Conservation (phyloP, 2,329 filamentous ascomycete species). For the Colletotrichum chrysophilum region DNA sequence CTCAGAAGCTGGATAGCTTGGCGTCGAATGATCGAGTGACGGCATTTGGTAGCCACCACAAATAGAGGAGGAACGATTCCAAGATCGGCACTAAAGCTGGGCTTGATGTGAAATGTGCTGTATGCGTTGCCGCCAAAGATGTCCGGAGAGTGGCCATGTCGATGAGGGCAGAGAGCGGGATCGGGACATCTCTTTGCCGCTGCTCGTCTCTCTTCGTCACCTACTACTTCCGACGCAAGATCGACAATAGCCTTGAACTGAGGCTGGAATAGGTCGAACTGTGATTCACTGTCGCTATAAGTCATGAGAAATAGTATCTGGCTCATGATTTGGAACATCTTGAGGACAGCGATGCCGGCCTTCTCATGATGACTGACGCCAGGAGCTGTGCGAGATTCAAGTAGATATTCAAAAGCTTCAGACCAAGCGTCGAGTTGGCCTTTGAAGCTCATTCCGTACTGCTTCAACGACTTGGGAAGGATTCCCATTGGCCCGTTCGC, state of each 20-base stretch:
- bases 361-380: constrained; percentile 60
- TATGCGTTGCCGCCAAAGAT: constrained; percentile 48
- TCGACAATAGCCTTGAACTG: constrained; percentile 62
- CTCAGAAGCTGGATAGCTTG: constrained; percentile 66
- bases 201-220: constrained; percentile 60
- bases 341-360: constrained; percentile 64
- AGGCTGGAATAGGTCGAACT: constrained; percentile 59
- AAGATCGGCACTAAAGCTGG: constrained; percentile 67
- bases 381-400: constrained; percentile 52
- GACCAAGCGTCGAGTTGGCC: constrained; percentile 60
- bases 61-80: constrained; percentile 70
- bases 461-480: constrained; percentile 52
- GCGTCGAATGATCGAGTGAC: constrained; percentile 59
- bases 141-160: constrained; percentile 34
- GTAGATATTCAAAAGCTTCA: constrained; percentile 59
- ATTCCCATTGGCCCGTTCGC: constrained; percentile 58
- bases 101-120: constrained; percentile 57
- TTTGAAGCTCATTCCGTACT: constrained; percentile 53
- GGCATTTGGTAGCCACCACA: constrained; percentile 70
- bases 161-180: constrained; percentile 47
- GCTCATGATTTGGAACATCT: constrained; percentile 67
- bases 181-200: constrained; percentile 51
- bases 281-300: constrained; percentile 62
- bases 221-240: constrained; percentile 63
- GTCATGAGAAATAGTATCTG: constrained; percentile 64